These are phyloP conservation scores for Marasmius oreades DNA, from an alignment of 1,284 basidiomycete genomes.

Conservation along the genomic window DNA sequence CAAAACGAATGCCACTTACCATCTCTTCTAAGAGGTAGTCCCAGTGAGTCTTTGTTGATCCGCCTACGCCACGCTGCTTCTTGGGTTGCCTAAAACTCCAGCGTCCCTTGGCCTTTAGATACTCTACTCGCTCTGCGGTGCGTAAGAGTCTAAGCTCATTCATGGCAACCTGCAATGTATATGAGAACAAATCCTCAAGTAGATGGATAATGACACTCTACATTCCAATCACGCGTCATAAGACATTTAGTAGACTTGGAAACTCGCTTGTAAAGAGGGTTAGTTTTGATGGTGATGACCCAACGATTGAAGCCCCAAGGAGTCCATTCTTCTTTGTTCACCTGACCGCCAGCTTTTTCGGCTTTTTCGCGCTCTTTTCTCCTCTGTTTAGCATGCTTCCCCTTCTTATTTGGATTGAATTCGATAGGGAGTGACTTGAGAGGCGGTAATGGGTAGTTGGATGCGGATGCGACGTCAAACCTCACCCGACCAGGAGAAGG, in stretches of 20 bases:
- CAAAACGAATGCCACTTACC: slow-evolving; percentile 46
- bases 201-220: slow-evolving; percentile 33
- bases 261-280: slow-evolving; percentile 69
- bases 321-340: slow-evolving; percentile 45
- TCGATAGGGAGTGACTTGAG: slow-evolving; percentile 60
- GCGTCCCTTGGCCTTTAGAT: slow-evolving; percentile 73
- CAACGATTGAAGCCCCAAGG: slow-evolving; percentile 70
- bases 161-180: slow-evolving; percentile 58
- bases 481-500: slow-evolving; percentile 27
- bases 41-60: slow-evolving; percentile 86
- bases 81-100: slow-evolving; percentile 98
- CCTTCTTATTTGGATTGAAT: slow-evolving; percentile 48
- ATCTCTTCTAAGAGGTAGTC: slow-evolving; percentile 97
- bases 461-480: slow-evolving; percentile 40
- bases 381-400: slow-evolving; percentile 48
- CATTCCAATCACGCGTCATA: slow-evolving; percentile 75
- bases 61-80: slow-evolving; percentile 82
- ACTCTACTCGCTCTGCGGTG: slow-evolving; percentile 84
- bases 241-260: slow-evolving; percentile 70
- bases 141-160: slow-evolving; percentile 74
- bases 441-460: slow-evolving; percentile 57
- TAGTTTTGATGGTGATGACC: slow-evolving; percentile 65
- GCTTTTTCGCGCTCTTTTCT: slow-evolving; percentile 56
- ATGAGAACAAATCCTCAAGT: slow-evolving; percentile 2
- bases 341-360: slow-evolving; percentile 24